Base-by-base conservation (phyloP, 306 rosid species). In the Lathyrus tuberosus region DNA sequence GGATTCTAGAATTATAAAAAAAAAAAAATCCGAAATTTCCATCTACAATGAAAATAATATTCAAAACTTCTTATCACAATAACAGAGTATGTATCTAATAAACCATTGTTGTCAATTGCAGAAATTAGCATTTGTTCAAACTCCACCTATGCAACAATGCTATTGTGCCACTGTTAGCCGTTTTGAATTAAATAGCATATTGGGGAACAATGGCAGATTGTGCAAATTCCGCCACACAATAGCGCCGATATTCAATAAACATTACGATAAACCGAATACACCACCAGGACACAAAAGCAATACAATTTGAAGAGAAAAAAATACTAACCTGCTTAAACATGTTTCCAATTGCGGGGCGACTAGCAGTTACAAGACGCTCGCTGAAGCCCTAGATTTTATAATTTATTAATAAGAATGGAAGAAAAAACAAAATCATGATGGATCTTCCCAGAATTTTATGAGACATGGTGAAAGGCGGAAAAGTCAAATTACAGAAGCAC, bases 341-440 rank as follows among this genome's bases (percentile, higher is more conserved):
- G 80, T 78, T 81, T 61, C 99, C 99, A 35, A 91, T 89, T 65
- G 97, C 88, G 28, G 99, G 99, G 78, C 99, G 99, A 79, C 95
- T 91, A 70, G 83, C 75, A 56, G 97, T 94, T 76, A 86, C 99
- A 76, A 94, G 99, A 35, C 95, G 97, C 82, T 88, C 99, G 16
- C 86, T 94, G 83, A 94, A 94, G 37, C 99, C 99, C 99, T 94
- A 81, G 33, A 82, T 83, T 69, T 73, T 69, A 30, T 40, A 41
- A 60, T 26, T 28, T 60, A 59, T 76, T 14, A 47, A 54, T 15
- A 69, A 75, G 73, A 47, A 66, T 15, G 63, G 15, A 28, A 41
- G 15, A 40, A 43, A 8, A 60, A 28, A 52, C 8, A 67, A 59
- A 42, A 74, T 10, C 24, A 69, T 43, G 38, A 63, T 10, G 46